phyloP scores from a whole-genome alignment of 257 asterid species.

The Plectranthus barbatus region DNA sequence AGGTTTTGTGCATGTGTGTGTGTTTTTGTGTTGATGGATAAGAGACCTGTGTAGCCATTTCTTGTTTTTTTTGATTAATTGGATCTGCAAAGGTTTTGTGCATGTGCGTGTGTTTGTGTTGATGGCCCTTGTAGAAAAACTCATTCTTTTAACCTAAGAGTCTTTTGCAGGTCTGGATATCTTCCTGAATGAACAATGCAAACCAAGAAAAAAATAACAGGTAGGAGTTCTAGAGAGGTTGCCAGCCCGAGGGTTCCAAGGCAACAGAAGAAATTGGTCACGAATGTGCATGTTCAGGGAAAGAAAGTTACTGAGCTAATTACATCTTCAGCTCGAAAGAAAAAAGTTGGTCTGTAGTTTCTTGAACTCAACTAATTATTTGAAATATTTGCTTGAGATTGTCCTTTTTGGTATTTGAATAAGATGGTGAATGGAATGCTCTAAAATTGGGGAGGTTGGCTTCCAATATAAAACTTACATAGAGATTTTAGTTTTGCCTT shows the following conservation, averaged over 20 bases:
- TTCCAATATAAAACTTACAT: not conserved
- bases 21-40: not conserved
- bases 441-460: not conserved
- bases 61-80: not conserved
- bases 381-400: not conserved
- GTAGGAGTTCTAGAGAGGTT: slow-evolving; percentile 46
- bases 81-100: no score
- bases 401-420: not conserved
- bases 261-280: slow-evolving; percentile 52
- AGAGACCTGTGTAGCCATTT: not conserved
- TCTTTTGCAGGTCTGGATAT: slow-evolving; percentile 11
- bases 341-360: slow-evolving; percentile 52
- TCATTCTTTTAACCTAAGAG: not conserved
- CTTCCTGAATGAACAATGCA: slow-evolving; percentile 47
- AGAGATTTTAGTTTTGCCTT: not conserved
- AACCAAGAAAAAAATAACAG: slow-evolving; percentile 53
- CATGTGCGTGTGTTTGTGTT: not conserved
- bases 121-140: not conserved
- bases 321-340: slow-evolving; percentile 88
- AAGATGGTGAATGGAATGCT: not conserved
- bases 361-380: not conserved
- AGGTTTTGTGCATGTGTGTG: not conserved
- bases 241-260: slow-evolving; percentile 57
- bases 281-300: slow-evolving; percentile 50
- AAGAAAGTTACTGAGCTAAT: slow-evolving; percentile 70